These are phyloP conservation scores for Didymosphaeria variabile DNA, from an alignment of 2,329 filamentous ascomycete genomes.

Conservation along the genomic window DNA sequence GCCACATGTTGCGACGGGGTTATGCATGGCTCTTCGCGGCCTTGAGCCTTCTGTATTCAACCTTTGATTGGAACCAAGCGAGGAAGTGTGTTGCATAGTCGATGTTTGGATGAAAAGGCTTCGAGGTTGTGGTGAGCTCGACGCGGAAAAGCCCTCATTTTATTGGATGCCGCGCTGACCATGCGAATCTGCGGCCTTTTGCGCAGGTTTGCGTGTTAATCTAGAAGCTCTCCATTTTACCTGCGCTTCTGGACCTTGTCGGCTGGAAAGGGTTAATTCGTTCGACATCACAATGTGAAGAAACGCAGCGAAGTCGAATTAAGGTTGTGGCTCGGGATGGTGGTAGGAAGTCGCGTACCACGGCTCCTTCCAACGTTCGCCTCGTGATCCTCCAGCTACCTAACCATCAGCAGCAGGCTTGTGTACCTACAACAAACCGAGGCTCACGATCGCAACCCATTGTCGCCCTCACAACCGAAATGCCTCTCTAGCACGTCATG, in stretches of 20 bases:
- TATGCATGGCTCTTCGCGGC: not conserved
- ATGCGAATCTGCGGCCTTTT: not conserved
- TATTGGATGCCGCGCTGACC: not conserved
- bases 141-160: not conserved
- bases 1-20: not conserved
- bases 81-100: not conserved
- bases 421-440: conserved; percentile 1
- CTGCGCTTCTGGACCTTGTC: not conserved
- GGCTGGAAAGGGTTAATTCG: not conserved
- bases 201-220: not conserved
- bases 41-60: not conserved
- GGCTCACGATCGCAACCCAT: not conserved
- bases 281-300: not conserved
- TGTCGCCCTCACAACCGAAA: not conserved
- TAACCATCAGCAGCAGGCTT: not conserved
- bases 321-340: conserved; percentile 15
- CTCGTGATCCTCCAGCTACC: not conserved
- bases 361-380: conserved; percentile 20
- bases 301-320: conserved; percentile 17
- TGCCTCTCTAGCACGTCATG: not conserved
- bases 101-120: not conserved
- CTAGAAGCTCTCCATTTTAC: not conserved
- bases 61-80: not conserved
- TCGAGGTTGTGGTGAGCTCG: not conserved
- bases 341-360: conserved; percentile 16